phyloP scores from a whole-genome alignment of 106 monocot species.

The Acanthochlamys bracteata region DNA sequence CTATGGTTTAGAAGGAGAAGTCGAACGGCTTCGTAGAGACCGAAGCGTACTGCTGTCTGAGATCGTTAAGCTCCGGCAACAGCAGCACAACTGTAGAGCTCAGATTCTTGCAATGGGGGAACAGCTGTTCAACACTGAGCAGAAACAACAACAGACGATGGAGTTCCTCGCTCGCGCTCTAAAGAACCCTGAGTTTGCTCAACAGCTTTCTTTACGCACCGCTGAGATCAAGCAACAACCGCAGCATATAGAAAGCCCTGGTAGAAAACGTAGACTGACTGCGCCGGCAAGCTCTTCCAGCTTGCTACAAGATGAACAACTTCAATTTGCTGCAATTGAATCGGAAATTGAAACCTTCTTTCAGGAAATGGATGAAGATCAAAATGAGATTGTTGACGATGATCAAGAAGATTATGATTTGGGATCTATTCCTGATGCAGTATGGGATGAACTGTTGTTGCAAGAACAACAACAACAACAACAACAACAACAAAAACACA shows the following conservation, averaged over 20 bases:
- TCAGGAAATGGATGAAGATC: background rate
- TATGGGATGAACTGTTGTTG: background rate
- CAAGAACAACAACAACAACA: no score
- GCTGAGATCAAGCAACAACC: background rate
- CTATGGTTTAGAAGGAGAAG: background rate
- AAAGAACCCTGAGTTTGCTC: background rate
- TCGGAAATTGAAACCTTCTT: background rate
- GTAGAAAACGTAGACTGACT: background rate
- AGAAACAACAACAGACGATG: slow-evolving; percentile 3
- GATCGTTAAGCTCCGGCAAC: slow-evolving; percentile 1
- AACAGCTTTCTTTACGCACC: background rate
- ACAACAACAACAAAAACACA: no score
- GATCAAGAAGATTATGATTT: background rate
- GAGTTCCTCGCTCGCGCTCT: background rate
- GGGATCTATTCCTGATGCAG: background rate
- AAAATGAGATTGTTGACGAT: background rate
- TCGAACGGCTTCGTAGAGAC: background rate
- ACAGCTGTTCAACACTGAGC: background rate
- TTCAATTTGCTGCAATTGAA: background rate
- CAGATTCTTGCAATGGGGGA: slow-evolving; percentile 6
- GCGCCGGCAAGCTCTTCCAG: background rate
- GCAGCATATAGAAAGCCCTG: background rate
- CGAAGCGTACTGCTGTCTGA: background rate
- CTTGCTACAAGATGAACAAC: background rate
- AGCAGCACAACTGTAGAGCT: slow-evolving; percentile 4